Percentiles rank a stretch among this genome's conserved stretches.
Evolutionary conservation across 2,329 filamentous ascomycete genomes (phyloP).

Genomic region (Colletotrichum shisoi): DNA sequence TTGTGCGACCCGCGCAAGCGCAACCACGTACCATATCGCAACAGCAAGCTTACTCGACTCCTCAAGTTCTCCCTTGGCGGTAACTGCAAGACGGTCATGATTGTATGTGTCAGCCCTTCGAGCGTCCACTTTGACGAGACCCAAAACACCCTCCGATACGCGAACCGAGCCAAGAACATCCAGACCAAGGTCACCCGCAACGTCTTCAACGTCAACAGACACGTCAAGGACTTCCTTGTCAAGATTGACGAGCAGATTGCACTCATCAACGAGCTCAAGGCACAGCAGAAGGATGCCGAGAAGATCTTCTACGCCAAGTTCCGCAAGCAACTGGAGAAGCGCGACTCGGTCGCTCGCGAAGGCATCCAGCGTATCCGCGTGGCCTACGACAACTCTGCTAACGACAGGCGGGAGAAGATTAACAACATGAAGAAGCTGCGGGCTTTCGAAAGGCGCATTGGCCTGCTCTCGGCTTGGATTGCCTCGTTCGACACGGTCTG

Average conservation of each 20-base stretch:
- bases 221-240: conserved; percentile 98
- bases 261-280: conserved; percentile 94
- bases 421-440: conserved; percentile 82
- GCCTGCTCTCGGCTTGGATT: conserved; percentile 89
- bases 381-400: conserved; percentile 81
- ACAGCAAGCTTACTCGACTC: conserved; percentile 94
- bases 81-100: conserved; percentile 99
- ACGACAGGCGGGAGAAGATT: conserved; percentile 80
- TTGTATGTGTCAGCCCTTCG: conserved; percentile 95
- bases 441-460: conserved; percentile 83
- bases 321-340: conserved; percentile 87
- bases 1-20: conserved; percentile 90
- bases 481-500: conserved; percentile 87
- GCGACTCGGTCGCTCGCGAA: conserved; percentile 76
- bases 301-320: conserved; percentile 84
- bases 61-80: conserved; percentile 97
- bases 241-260: conserved; percentile 99
- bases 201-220: conserved; percentile 97
- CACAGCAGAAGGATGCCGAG: conserved; percentile 90
- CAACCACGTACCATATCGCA: conserved; percentile 95
- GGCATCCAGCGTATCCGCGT: conserved; percentile 79
- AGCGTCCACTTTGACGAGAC: conserved; percentile 98
- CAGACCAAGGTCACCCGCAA: conserved; percentile 99
- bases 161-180: conserved; percentile 98
- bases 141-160: conserved; percentile 96